Conservation (phyloP, 345 rosid genomes). For the Populus euphratica region DNA sequence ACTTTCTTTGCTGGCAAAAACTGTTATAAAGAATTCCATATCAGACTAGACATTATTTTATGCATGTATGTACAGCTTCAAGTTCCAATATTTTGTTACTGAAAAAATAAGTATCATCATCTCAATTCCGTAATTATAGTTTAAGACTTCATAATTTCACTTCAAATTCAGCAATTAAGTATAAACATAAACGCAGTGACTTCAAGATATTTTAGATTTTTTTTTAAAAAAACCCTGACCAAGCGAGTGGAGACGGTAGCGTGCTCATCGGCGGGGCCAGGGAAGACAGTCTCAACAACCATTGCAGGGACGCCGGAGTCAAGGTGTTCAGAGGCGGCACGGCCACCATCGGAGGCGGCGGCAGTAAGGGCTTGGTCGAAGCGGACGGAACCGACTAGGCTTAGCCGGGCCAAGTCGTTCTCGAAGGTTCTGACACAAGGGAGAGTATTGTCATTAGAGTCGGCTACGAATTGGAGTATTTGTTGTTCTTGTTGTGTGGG, state of each 20-base stretch:
- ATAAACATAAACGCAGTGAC: no score
- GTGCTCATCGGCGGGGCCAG: constrained; percentile 47
- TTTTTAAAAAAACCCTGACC: constrained; percentile 36
- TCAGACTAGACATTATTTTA: no score
- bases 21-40: constrained; percentile 32
- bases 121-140: not conserved
- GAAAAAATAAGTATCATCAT: not conserved
- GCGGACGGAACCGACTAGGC: constrained; percentile 68
- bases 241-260: constrained; percentile 72
- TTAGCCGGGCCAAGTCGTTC: constrained; percentile 61
- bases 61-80: no score
- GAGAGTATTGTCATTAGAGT: constrained; percentile 49
- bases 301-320: constrained; percentile 53
- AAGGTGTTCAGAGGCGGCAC: constrained; percentile 68
- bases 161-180: no score
- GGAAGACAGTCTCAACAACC: constrained; percentile 87
- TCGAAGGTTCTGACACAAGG: constrained; percentile 85
- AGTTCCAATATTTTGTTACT: no score
- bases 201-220: not conserved
- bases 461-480: constrained; percentile 58
- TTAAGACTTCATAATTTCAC: no score
- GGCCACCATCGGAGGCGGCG: constrained; percentile 91
- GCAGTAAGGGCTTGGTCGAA: constrained; percentile 83
- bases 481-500: constrained; percentile 29
- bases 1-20: constrained; percentile 82